phyloP scores from a whole-genome alignment of 352 stramenopile species.

The Phytophthora pistaciae region DNA sequence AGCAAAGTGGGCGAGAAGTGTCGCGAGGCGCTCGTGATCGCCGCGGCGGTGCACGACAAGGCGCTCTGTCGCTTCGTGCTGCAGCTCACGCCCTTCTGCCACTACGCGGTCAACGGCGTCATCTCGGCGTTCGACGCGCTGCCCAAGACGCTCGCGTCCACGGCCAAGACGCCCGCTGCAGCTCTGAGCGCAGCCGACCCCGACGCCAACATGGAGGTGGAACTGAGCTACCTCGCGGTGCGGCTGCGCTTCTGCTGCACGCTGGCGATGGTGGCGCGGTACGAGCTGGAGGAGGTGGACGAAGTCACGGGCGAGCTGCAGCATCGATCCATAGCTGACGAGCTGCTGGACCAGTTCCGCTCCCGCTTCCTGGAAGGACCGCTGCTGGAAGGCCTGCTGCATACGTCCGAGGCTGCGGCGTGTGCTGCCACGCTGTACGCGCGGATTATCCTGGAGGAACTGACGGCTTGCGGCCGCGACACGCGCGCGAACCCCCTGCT shows the following conservation, averaged over 20 bases:
- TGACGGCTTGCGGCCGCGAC: constrained; percentile 74
- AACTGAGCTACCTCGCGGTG: constrained; percentile 66
- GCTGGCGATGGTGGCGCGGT: constrained; percentile 83
- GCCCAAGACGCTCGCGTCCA: constrained; percentile 68
- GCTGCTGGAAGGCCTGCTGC: constrained; percentile 71
- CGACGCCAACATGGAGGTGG: constrained; percentile 50
- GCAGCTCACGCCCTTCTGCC: constrained; percentile 87
- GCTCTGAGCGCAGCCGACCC: constrained; percentile 23
- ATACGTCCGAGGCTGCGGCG: constrained; percentile 73
- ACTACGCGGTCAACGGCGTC: constrained; percentile 87
- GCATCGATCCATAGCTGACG: constrained; percentile 73
- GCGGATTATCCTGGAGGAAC: constrained; percentile 82
- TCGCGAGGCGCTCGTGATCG: constrained; percentile 85
- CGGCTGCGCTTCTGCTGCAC: constrained; percentile 88
- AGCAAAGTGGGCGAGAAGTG: constrained; percentile 87
- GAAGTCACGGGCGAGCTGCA: constrained; percentile 50
- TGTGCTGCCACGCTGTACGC: constrained; percentile 80
- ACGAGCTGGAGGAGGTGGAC: constrained; percentile 63
- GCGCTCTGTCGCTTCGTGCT: constrained; percentile 86
- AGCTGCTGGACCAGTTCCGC: constrained; percentile 79
- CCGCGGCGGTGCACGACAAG: constrained; percentile 77
- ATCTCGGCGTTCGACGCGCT: constrained; percentile 85
- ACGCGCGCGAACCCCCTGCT: constrained; percentile 81
- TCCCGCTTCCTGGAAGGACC: constrained; percentile 75
- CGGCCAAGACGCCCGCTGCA: constrained; percentile 27